These are phyloP conservation scores for Candida wancherniae DNA, from an alignment of 805 yeast genomes.

Conservation along the genomic window DNA sequence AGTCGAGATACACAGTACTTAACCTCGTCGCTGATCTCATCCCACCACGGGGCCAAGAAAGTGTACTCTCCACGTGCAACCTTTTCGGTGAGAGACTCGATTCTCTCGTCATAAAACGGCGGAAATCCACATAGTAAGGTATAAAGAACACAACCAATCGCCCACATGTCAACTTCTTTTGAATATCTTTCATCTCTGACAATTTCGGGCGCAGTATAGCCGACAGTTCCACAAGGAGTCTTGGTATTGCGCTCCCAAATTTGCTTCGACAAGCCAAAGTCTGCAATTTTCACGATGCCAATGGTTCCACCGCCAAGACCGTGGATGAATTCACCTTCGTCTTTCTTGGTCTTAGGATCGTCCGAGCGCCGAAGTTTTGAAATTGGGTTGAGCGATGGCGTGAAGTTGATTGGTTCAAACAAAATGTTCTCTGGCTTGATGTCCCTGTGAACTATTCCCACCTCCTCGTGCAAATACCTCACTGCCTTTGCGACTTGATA, in stretches of 20 bases:
- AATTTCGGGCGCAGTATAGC: constrained; percentile 72
- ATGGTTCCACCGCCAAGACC: constrained; percentile 60
- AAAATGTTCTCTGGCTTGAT: constrained; percentile 77
- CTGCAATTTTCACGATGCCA: constrained; percentile 62
- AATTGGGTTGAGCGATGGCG: constrained; percentile 40
- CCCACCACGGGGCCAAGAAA: constrained; percentile 87
- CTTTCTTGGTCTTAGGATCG: constrained; percentile 50
- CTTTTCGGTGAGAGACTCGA: constrained; percentile 56
- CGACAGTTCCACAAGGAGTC: constrained; percentile 75
- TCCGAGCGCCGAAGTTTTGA: constrained; percentile 47
- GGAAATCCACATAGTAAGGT: constrained; percentile 71
- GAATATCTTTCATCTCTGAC: constrained; percentile 51
- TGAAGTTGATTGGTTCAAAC: constrained; percentile 51
- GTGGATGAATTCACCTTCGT: constrained; percentile 54
- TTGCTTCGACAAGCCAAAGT: constrained; percentile 64
- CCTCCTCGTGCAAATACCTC: constrained; percentile 58
- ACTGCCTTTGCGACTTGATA: constrained; percentile 67
- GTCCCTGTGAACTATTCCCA: constrained; percentile 69
- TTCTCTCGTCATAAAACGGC: constrained; percentile 70
- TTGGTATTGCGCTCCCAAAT: constrained; percentile 41
- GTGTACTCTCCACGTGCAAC: constrained; percentile 68
- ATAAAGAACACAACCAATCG: constrained; percentile 65
- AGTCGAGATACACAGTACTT: constrained; percentile 62
- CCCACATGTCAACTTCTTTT: constrained; percentile 70
- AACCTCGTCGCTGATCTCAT: constrained; percentile 68